Conservation (phyloP, 306 rosid species). For the Morella rubra region DNA sequence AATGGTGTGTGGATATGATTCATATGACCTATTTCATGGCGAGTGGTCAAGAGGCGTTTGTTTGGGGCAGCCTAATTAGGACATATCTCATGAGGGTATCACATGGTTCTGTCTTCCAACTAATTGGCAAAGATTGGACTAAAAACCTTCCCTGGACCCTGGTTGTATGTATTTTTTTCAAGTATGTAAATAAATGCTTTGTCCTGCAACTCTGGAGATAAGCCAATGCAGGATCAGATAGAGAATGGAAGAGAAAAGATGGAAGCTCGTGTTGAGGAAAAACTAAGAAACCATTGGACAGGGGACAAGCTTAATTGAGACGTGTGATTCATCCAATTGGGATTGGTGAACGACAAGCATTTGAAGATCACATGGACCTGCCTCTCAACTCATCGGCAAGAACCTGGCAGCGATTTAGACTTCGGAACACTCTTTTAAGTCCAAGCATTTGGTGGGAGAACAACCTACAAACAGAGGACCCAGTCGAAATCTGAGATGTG, state of each 20-base stretch:
- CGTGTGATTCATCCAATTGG: too few relatives aligned
- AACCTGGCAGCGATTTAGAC: slow-evolving; percentile 1
- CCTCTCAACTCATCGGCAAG: neutral
- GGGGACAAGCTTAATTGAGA: too few relatives aligned
- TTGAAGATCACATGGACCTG: too few relatives aligned
- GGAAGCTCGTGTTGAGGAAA: neutral
- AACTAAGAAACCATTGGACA: neutral
- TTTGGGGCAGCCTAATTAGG: neutral
- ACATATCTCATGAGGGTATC: neutral
- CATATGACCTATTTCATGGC: too few relatives aligned
- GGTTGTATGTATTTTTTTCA: neutral
- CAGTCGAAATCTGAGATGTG: neutral
- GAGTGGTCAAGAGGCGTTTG: neutral
- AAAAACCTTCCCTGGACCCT: neutral
- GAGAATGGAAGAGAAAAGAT: neutral
- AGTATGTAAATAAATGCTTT: neutral
- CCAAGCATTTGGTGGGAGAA: neutral
- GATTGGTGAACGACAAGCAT: too few relatives aligned
- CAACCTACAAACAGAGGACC: neutral
- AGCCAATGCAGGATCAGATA: neutral
- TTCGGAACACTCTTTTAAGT: neutral
- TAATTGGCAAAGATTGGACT: neutral
- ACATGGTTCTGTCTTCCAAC: slow-evolving; percentile 19
- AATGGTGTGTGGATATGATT: neutral
- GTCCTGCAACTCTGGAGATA: neutral